Base-by-base conservation (phyloP, 2,329 filamentous ascomycete genomes). In the Apiospora koreana region DNA sequence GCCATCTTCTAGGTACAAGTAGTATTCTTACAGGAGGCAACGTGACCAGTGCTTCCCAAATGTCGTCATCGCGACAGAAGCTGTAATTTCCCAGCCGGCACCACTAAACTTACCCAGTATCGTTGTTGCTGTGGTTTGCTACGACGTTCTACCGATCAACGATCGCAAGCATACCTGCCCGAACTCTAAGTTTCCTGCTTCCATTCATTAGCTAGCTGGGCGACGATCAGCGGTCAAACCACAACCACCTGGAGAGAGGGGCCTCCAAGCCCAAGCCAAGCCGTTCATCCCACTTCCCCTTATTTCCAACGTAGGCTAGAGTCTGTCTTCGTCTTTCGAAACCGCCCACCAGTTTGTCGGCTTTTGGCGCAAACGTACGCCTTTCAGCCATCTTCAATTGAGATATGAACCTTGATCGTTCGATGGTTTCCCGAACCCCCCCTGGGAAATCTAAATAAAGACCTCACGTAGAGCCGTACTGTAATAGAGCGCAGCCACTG, bases 141-240 rank as follows among this genome's bases (percentile, higher is more conserved):
- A 14, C 54, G 54, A 38, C 21, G 18, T 62, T 62, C 31, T 38
- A 62, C 50, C 50, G 50, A 31, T 58, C 50, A 58, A 31, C 16
- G 50, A 58, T 58, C 50, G 16, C 25, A 50, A 28, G 23, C n/a
- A 25, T 38, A 31, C 28, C 28, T 62, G 54, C 31, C 54, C 54
- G 28, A 62, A 62, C 31, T 62, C 31, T 14, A 62, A 62, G 54
- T 38, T 38, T 62, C 54, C 31, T 62, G 21, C 28, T 62, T 58
- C 50, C 23, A 54, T n/a, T n/a, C n/a, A 28, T 25, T 23, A 10
- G 41, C 21, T 58, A 62, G 54, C 54, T 23, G 54, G 54, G 31
- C 54, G 54, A 35, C 28, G 54, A 62, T 62, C 54, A 62, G 54
- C 54, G 54, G 54, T 62, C 54, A 62, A 62, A 62, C 54, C 31